These are phyloP conservation scores for Gyrodon lividus DNA, from an alignment of 768 basidiomycete genomes.

Conservation along the genomic window DNA sequence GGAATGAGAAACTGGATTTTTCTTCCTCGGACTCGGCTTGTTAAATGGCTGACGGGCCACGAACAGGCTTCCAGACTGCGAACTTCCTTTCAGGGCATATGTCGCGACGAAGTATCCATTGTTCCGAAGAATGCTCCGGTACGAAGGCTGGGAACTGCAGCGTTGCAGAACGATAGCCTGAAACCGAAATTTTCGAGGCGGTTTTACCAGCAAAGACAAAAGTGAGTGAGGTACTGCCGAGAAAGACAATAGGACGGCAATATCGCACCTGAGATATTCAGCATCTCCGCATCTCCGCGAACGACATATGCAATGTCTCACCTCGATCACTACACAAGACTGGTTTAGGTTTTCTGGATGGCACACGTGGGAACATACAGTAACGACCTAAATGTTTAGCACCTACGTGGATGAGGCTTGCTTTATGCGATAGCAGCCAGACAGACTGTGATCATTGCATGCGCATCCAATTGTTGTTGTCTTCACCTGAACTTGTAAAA, in stretches of 20 bases:
- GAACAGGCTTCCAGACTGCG: constrained; percentile 2
- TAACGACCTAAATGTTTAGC: neutral
- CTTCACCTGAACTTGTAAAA: neutral
- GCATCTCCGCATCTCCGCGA: constrained; percentile 10
- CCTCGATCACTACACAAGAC: constrained; percentile 30
- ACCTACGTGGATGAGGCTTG: neutral
- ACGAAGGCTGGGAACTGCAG: neutral
- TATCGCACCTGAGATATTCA: constrained; percentile 3
- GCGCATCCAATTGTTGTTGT: neutral
- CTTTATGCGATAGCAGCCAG: neutral
- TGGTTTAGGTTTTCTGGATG: neutral
- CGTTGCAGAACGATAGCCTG: neutral
- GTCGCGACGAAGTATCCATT: constrained; percentile 18
- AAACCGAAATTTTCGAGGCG: constrained; percentile 8
- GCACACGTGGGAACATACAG: constrained; percentile 14
- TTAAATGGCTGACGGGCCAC: constrained; percentile 21
- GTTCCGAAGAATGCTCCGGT: constrained; percentile 12
- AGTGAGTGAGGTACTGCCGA: constrained; percentile 8
- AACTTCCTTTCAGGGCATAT: constrained; percentile 10
- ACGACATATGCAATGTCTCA: constrained; percentile 30
- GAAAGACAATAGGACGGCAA: constrained; percentile 24
- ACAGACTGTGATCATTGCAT: too few species aligned
- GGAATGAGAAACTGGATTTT: constrained; percentile 8
- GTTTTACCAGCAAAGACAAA: constrained; percentile 23
- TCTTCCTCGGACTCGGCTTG: neutral